Evolutionary conservation across 2,329 filamentous ascomycete species (phyloP), one percentile per base, ranked within the genome.

Genomic region (Sporothrix curviconia): DNA sequence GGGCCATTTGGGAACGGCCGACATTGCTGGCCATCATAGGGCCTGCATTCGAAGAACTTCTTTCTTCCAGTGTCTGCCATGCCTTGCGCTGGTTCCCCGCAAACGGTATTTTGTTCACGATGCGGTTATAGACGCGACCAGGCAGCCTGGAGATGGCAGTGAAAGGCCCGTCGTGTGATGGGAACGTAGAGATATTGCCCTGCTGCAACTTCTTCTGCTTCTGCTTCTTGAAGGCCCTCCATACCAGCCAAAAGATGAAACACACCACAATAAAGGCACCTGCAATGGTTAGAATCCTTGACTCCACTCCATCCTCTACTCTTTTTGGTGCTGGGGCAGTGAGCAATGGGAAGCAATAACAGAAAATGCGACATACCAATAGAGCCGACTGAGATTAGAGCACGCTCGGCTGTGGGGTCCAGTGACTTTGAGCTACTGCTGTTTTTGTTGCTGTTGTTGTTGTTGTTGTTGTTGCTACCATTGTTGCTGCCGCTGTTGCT

Each of bases 251-350:
- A 7, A 64, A 63, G 24, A 78, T 58, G 59, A 77, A 75, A 54
- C 71, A 75, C 8, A 77, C 59, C 28, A 77, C 64, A 19, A 79
- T 72, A 51, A 78, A 76, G 6, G 69, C 71, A 28, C 74, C 78
- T 77, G 3, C 11, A 8, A 7, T 11, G 8, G 17, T 46, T 12
- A n/a, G n/a, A n/a, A n/a, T n/a, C n/a, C n/a, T n/a, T n/a, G n/a
- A n/a, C n/a, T n/a, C n/a, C n/a, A n/a, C n/a, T n/a, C n/a, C n/a
- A n/a, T n/a, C n/a, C n/a, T n/a, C n/a, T n/a, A n/a, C n/a, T n/a
- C n/a, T n/a, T n/a, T n/a, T n/a, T n/a, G n/a, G n/a, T n/a, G n/a
- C n/a, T n/a, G n/a, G n/a, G n/a, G n/a, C n/a, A n/a, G n/a, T n/a
- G n/a, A n/a, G n/a, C n/a, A n/a, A n/a, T n/a, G n/a, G n/a, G n/a